A percentile compares a stretch with the other conserved stretches of the same genome.
These are phyloP conservation scores for Spencermartinsiella europaea DNA, from an alignment of 805 yeast genomes.

Conservation along the genomic window DNA sequence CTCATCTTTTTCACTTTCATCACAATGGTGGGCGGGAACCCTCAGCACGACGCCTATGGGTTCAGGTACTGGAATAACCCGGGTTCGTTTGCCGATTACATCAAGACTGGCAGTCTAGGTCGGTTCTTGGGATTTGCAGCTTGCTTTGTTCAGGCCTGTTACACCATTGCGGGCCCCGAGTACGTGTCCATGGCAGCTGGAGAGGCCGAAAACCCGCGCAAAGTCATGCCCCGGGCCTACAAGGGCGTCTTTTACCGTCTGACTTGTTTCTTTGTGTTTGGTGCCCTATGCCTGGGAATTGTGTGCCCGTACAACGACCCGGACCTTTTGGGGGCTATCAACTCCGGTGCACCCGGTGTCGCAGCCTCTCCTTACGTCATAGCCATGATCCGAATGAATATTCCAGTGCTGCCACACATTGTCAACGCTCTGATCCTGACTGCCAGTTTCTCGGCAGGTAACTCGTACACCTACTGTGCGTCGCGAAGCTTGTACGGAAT, in stretches of 20 bases:
- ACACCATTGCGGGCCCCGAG: constrained; percentile 84
- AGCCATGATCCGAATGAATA: constrained; percentile 62
- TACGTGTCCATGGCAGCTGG: constrained; percentile 82
- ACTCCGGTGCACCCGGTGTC: constrained; percentile 65
- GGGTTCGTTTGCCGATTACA: constrained; percentile 53
- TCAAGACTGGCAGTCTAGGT: constrained; percentile 53
- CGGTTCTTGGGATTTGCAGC: constrained; percentile 67
- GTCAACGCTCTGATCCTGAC: constrained; percentile 74
- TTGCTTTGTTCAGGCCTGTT: constrained; percentile 65
- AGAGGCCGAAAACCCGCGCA: constrained; percentile 68
- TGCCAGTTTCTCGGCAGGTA: constrained; percentile 79
- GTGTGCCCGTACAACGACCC: constrained; percentile 69
- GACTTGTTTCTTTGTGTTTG: constrained; percentile 62
- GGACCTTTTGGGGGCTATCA: constrained; percentile 50
- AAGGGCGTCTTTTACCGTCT: constrained; percentile 68
- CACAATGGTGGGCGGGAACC: constrained; percentile 87
- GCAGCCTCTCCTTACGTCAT: constrained; percentile 78
- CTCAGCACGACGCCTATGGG: constrained; percentile 57
- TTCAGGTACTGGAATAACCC: constrained; percentile 52
- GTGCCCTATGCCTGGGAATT: constrained; percentile 74
- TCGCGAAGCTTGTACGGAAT: constrained; percentile 64
- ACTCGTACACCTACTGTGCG: constrained; percentile 71
- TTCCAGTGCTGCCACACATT: constrained; percentile 64
- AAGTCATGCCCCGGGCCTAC: constrained; percentile 71
- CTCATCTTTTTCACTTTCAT: constrained; percentile 68